Conservation (phyloP, 345 rosid genomes). For the Eutrema heterophyllum region DNA sequence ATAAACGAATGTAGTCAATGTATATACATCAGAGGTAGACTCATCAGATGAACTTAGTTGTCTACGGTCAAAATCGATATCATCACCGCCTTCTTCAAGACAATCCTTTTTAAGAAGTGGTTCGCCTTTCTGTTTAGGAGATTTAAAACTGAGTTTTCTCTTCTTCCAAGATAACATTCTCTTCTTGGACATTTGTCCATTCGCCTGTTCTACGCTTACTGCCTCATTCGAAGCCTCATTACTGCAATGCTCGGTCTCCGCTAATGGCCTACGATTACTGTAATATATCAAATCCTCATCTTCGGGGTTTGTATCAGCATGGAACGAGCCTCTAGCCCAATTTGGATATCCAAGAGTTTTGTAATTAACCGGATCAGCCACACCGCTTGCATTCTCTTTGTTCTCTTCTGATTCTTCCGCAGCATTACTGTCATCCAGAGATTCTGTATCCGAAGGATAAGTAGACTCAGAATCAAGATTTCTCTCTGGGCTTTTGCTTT, state of each 20-base stretch:
- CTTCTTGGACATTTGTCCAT: conserved; percentile 51
- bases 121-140: conserved; percentile 82
- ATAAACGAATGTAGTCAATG: not conserved
- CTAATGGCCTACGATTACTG: conserved; percentile 49
- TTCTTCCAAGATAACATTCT: conserved; percentile 85
- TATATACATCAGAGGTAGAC: conserved; percentile 28
- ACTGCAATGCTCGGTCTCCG: conserved; percentile 53
- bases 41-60: conserved; percentile 92
- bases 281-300: conserved; percentile 84
- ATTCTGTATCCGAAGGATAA: conserved; percentile 82
- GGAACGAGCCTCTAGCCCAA: conserved; percentile 63
- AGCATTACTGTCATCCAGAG: conserved; percentile 62
- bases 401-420: conserved; percentile 78
- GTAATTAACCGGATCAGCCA: conserved; percentile 69
- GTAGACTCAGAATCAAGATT: conserved; percentile 70
- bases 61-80: conserved; percentile 91
- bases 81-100: conserved; percentile 99
- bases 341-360: conserved; percentile 81
- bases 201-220: conserved; percentile 43
- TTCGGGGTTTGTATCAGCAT: conserved; percentile 45
- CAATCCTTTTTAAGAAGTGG: conserved; percentile 85
- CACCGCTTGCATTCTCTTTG: conserved; percentile 40
- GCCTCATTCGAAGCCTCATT: conserved; percentile 38
- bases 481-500: conserved; percentile 56
- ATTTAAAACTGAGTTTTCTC: conserved; percentile 83